phyloP scores from a whole-genome alignment of 2,329 filamentous ascomycete genomes.

The Elsinoe fawcettii region DNA sequence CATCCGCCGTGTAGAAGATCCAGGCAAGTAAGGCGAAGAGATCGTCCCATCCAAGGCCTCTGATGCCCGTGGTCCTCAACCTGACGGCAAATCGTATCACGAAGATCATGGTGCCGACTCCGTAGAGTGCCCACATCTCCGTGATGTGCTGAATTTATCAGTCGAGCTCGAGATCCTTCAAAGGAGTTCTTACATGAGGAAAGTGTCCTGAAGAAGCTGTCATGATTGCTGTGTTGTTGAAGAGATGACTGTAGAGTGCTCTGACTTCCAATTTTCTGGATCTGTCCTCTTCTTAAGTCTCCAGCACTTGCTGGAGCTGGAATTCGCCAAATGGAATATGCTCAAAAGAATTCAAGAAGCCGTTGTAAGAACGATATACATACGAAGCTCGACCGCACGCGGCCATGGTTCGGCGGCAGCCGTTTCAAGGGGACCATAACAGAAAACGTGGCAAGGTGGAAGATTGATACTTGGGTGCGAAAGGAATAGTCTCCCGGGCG shows the following conservation, averaged over 20 bases:
- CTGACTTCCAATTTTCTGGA: not conserved
- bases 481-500: not conserved
- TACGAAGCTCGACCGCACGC: not conserved
- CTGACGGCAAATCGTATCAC: conserved; percentile 30
- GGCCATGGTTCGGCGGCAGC: not conserved
- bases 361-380: not conserved
- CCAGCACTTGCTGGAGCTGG: not conserved
- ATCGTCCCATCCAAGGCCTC: conserved; percentile 35
- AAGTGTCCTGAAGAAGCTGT: not conserved
- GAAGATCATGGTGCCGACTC: conserved; percentile 21
- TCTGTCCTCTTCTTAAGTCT: not conserved
- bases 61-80: conserved; percentile 30
- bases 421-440: not conserved
- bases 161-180: not conserved
- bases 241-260: not conserved
- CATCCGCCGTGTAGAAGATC: conserved; percentile 31
- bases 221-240: not conserved
- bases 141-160: not conserved
- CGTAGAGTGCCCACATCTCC: not conserved
- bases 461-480: not conserved
- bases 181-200: not conserved
- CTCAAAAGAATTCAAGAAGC: not conserved
- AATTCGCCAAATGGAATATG: not conserved
- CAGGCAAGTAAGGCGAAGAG: conserved; percentile 30
- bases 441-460: not conserved